phyloP scores from a whole-genome alignment of 179 eudicot species.

The Vitellaria paradoxa region DNA sequence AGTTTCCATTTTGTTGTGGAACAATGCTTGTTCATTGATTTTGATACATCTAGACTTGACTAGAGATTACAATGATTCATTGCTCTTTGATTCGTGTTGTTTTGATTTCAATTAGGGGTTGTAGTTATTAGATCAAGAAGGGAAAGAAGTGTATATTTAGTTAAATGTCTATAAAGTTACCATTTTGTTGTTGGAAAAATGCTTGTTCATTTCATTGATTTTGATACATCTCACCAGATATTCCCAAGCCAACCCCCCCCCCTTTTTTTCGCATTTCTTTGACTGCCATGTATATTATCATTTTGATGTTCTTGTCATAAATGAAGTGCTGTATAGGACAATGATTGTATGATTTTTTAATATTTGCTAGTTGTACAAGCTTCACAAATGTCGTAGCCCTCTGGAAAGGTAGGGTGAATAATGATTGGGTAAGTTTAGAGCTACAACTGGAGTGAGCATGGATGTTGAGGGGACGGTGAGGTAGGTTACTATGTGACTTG shows the following conservation, averaged over 20 bases:
- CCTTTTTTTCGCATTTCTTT: background rate
- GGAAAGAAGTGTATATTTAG: no score
- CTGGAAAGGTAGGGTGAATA: background rate
- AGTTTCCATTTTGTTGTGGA: background rate
- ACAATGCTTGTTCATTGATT: background rate
- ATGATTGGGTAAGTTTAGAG: background rate
- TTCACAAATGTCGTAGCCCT: background rate
- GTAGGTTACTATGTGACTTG: background rate
- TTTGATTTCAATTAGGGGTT: no score
- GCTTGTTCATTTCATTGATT: background rate
- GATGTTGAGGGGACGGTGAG: no score
- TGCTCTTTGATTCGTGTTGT: no score
- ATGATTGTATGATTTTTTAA: background rate
- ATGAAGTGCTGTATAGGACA: background rate
- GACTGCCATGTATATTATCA: background rate
- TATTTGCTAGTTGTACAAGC: background rate
- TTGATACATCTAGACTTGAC: background rate
- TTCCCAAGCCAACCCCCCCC: no score
- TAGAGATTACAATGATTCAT: no score
- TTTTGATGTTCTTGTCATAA: background rate
- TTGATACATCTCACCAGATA: background rate
- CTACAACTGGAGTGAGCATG: background rate
- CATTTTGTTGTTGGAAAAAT: no score
- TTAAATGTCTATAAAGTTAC: no score
- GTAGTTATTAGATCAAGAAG: no score